Percentiles rank a stretch among this genome's conserved stretches.
These are phyloP conservation scores for Rhodotorula sp. DNA, from an alignment of 1,284 basidiomycete species.

Conservation along the genomic window DNA sequence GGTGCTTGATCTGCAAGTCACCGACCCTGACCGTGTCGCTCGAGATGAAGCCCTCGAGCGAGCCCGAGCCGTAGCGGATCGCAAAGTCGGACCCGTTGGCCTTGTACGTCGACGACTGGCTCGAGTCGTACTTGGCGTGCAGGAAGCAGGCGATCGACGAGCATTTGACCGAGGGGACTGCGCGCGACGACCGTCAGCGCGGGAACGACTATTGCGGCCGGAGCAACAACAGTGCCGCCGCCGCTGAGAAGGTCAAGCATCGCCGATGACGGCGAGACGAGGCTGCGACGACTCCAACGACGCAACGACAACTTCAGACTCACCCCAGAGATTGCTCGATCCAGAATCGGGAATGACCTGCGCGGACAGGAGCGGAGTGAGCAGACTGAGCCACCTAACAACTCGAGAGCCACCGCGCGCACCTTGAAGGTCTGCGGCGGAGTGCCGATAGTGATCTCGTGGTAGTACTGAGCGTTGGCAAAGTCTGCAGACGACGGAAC, in stretches of 20 bases:
- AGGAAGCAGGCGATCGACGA: slow-evolving; percentile 95
- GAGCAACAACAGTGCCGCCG: no score
- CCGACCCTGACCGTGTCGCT: slow-evolving; percentile 79
- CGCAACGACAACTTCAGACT: background rate
- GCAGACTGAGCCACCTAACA: background rate
- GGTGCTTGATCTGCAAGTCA: slow-evolving; percentile 70
- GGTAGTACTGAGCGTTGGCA: slow-evolving; percentile 88
- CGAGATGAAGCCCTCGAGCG: slow-evolving; percentile 95
- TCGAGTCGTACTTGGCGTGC: slow-evolving; percentile 77
- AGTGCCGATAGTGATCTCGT: slow-evolving; percentile 77
- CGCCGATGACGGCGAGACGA: no score
- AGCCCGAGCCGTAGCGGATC: slow-evolving; percentile 95
- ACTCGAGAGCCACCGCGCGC: slow-evolving; percentile 57
- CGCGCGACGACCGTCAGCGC: no score
- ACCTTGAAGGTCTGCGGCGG: slow-evolving; percentile 85
- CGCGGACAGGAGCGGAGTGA: background rate
- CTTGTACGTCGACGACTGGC: slow-evolving; percentile 81
- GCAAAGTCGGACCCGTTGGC: slow-evolving; percentile 86
- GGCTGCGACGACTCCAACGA: background rate
- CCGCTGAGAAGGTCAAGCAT: no score
- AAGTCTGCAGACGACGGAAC: slow-evolving; percentile 61
- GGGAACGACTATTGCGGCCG: no score
- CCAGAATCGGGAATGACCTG: slow-evolving; percentile 29
- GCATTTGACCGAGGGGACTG: slow-evolving; percentile 78
- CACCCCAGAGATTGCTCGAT: slow-evolving; percentile 80